Evolutionary conservation across 176 grass and related monocot species (phyloP).

Genomic region (Oryza brachyantha): DNA sequence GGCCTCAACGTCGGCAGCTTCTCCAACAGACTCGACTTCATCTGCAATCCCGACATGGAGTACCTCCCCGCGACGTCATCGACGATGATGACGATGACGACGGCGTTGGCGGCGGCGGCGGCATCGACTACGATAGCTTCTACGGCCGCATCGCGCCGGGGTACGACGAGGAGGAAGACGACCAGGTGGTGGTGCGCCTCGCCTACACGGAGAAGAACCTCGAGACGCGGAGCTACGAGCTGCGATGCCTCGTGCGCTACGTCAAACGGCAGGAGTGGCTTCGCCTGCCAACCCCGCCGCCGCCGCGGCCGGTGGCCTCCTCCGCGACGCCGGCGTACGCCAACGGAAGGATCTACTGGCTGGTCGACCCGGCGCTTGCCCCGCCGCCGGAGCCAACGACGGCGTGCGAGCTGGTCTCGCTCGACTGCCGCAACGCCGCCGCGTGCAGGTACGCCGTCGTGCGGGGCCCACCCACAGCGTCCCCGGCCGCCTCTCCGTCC

Average conservation of each 20-base stretch:
- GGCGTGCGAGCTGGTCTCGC: neutral
- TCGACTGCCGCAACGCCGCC: neutral
- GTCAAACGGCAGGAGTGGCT: neutral
- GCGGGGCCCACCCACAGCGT: neutral
- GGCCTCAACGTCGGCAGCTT: conserved; percentile 22
- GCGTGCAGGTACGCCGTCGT: neutral
- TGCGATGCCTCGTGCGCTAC: neutral
- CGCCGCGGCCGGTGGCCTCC: neutral
- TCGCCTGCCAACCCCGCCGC: neutral
- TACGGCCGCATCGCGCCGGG: conserved; percentile 17
- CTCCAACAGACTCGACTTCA: neutral
- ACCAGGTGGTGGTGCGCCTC: neutral
- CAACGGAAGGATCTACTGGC: neutral
- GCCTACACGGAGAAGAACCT: neutral
- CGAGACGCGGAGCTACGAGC: neutral
- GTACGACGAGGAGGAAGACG: conserved; percentile 7
- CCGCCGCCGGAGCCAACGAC: too few species aligned
- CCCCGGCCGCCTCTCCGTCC: neutral
- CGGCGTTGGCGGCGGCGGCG: too few species aligned
- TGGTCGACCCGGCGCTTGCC: neutral
- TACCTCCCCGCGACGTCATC: neutral
- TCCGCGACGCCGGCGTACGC: neutral
- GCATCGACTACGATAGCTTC: neutral
- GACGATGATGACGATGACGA: neutral
- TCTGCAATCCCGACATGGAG: conserved; percentile 16